These are phyloP conservation scores for Calonectria pseudoturangicola DNA, from an alignment of 2,329 filamentous ascomycete genomes.

Conservation along the genomic window DNA sequence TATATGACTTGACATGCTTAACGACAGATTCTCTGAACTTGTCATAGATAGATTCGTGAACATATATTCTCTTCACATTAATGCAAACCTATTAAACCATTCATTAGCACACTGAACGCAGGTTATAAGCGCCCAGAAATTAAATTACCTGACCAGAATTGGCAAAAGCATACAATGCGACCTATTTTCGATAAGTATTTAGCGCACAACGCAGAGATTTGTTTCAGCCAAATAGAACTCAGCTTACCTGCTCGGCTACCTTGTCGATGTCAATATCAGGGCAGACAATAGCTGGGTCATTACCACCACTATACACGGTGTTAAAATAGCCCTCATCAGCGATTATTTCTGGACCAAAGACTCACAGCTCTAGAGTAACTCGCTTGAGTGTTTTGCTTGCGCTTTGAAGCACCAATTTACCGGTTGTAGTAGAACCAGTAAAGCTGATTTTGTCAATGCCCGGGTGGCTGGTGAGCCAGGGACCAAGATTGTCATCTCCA, in stretches of 20 bases:
- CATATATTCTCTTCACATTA: constrained; percentile 74
- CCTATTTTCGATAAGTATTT: constrained; percentile 28
- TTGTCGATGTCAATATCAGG: constrained; percentile 72
- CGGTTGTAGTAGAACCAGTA: constrained; percentile 76
- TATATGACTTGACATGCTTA: constrained; percentile 61
- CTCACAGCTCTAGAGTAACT: constrained; percentile 76
- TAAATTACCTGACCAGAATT: constrained; percentile 68
- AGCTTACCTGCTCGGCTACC: constrained; percentile 60
- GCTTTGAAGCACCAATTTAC: constrained; percentile 77
- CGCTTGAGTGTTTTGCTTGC: constrained; percentile 75
- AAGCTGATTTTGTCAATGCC: constrained; percentile 78
- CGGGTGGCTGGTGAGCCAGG: constrained; percentile 75
- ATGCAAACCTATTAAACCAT: constrained; percentile 49
- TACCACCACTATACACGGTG: constrained; percentile 64
- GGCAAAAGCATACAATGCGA: constrained; percentile 71
- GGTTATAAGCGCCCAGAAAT: neutral
- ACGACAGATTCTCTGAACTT: constrained; percentile 67
- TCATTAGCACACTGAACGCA: neutral
- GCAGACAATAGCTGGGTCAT: constrained; percentile 76
- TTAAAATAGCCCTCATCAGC: neutral
- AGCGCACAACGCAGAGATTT: neutral
- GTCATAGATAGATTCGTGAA: constrained; percentile 76
- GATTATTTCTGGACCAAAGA: constrained; percentile 65
- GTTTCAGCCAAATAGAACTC: neutral
- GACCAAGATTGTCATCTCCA: constrained; percentile 77